Base-by-base conservation (phyloP, 345 rosid genomes). In the Acer negundo region DNA sequence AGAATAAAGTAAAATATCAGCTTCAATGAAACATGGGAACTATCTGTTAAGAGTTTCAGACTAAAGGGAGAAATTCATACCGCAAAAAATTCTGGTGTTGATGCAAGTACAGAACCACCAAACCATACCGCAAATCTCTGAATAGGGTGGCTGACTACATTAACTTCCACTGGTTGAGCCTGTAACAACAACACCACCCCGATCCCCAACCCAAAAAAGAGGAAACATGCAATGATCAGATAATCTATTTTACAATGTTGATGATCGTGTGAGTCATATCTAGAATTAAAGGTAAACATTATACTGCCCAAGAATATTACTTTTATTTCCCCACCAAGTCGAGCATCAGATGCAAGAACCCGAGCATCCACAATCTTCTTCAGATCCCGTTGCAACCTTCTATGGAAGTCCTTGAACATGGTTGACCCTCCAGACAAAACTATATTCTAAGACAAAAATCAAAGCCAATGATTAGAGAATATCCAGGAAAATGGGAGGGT, bases 111-210 rank as follows among this genome's bases (percentile, higher is more conserved):
- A 49, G 99, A 96, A 84, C 99, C 98, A 53, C 98, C 99, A 83
- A 96, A 96, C 99, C 99, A 96, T 77, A 96, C 99, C 0, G 99
- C 99, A 85, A 87, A 96, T 82, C 87, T 90, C 83, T 96, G 99
- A 75, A 96, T 92, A 71, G 99, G 94, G 78, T 94, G 95, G 84
- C 98, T 96, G 80, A 94, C 92, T 1, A 96, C 98, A 80, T 96
- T 92, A 69, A 96, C 99, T 85, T 96, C 97, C 83, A 96, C 91
- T 11, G 99, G 98, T 67, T 90, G 93, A 46, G 97, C 82, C 99
- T 96, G 80, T 67, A 70, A 63, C 22, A 59, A 17, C 19, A 47
- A 2, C 6, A 67, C 2, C 63, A 59, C 24, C 23, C n/a, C n/a
- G 0, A 47, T 16, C 62, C 28, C 23, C 16, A 56, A 10, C 10